Percentiles rank a stretch among this genome's conserved stretches.
Conservation (phyloP, 345 rosid genomes). For the Stellera chamaejasme region DNA sequence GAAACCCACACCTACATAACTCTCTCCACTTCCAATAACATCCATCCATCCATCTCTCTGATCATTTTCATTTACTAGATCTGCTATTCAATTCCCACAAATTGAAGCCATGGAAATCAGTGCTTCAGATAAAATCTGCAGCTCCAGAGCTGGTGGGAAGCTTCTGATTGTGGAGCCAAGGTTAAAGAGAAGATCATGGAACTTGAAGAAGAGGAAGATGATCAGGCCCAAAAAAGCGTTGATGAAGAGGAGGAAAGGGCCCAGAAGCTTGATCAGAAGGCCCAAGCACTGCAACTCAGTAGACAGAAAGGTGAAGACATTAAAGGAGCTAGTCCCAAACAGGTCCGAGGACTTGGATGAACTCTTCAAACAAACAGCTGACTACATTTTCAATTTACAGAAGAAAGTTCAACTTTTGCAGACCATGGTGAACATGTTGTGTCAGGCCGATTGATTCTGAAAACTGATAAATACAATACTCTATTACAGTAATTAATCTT, state of each 20-base stretch:
- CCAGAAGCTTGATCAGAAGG: too few species aligned
- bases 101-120: conserved; percentile 9
- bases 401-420: conserved; percentile 72
- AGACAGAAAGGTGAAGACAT: conserved; percentile 30
- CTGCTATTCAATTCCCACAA: conserved; percentile 4
- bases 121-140: neutral
- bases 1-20: neutral
- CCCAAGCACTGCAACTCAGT: conserved; percentile 12
- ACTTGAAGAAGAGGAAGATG: conserved; percentile 5
- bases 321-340: conserved; percentile 65
- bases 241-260: conserved; percentile 31
- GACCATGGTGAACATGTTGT: conserved; percentile 55
- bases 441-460: too few species aligned
- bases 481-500: too few species aligned
- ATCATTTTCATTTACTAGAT: too few species aligned
- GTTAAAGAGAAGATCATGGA: too few species aligned
- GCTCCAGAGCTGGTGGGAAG: too few species aligned
- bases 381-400: conserved; percentile 65
- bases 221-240: conserved; percentile 27
- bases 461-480: too few species aligned
- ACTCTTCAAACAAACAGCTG: conserved; percentile 71
- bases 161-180: too few species aligned
- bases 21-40: conserved; percentile 21
- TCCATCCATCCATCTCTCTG: conserved; percentile 17
- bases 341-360: conserved; percentile 49